Base-by-base conservation (phyloP, 805 yeast genomes). In the Suhomyces kilbournensis region DNA sequence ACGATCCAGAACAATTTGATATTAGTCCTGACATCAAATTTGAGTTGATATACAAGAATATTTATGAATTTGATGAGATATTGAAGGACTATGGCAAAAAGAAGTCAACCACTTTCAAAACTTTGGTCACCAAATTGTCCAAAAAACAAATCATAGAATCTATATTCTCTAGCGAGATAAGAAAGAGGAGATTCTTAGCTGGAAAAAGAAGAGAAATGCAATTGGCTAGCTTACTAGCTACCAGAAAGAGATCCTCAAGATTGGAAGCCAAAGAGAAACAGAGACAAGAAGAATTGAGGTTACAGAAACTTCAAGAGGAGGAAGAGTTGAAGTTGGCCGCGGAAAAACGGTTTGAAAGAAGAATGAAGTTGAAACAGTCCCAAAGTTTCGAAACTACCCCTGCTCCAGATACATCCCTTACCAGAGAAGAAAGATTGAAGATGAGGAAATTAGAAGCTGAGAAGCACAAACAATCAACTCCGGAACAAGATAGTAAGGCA, bases 241-340 rank as follows among this genome's bases (percentile, higher is more conserved):
- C 87, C 52, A 77, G 94, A 60, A 88, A 88, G 60, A 76, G 90
- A 57, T 87, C 93, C 0, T 82, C 90, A 1, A 77, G 94, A 67
- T 67, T 88, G 44, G 88, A 85, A 58, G 87, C 86, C 17, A 83
- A 81, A 60, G 84, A 81, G 55, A 70, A 68, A 54, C 77, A 70
- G 48, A 74, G 65, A 51, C 71, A 64, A 45, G 87, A 83, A 55
- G 90, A 86, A 56, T 81, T 79, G 19, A 75, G 75, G 48, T 70
- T 70, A 47, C 64, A 71, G 28, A 76, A 74, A 52, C 75, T 75
- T 46, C 74, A 79, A 52, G 81, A 75, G 46, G 77, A 78, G 51
- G 71, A 74, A 44, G 70, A 77, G 39, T 70, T 76, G 47, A 66
- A 68, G 47, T 71, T 75, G 39, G 80, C 82, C 22, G 73, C 78